A percentile compares a stretch with the other conserved stretches of the same genome.
phyloP scores from a whole-genome alignment of 768 basidiomycete species.

The Mycena amicta region DNA sequence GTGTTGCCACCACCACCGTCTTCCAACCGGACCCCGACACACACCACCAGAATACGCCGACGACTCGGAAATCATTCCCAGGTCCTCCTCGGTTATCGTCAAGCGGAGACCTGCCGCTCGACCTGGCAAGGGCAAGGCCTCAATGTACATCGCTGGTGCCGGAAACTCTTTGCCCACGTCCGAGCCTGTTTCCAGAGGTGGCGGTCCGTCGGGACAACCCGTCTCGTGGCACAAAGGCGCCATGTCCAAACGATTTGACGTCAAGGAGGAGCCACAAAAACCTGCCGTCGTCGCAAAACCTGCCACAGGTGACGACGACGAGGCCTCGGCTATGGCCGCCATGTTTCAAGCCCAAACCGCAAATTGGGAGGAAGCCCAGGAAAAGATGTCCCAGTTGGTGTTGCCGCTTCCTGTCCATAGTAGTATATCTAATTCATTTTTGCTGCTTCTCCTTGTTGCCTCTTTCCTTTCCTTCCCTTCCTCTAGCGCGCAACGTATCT shows the following conservation, averaged over 20 bases:
- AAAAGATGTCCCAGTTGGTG: constrained; percentile 99
- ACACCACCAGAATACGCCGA: constrained; percentile 91
- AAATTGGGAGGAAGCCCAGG: constrained; percentile 98
- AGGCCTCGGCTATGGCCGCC: constrained; percentile 94
- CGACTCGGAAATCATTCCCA: constrained; percentile 88
- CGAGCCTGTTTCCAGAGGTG: constrained; percentile 47
- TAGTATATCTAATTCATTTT: constrained; percentile 73
- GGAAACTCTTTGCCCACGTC: constrained; percentile 48
- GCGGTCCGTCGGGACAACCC: constrained; percentile 34
- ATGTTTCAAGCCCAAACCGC: constrained; percentile 95
- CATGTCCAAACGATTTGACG: constrained; percentile 90
- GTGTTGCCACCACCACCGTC: too few species aligned
- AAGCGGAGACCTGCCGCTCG: constrained; percentile 84
- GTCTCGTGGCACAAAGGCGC: constrained; percentile 68
- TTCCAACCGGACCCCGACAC: too few species aligned
- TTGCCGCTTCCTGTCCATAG: constrained; percentile 63
- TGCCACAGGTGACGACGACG: constrained; percentile 67
- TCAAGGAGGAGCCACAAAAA: constrained; percentile 65
- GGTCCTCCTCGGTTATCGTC: constrained; percentile 92
- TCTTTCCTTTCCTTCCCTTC: too few species aligned
- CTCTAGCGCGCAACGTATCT: constrained; percentile 67
- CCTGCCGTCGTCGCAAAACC: constrained; percentile 40
- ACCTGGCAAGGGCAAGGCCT: constrained; percentile 81
- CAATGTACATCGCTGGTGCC: constrained; percentile 67
- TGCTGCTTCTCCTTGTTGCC: constrained; percentile 29